A percentile compares a stretch with the other conserved stretches of the same genome.
phyloP scores from a whole-genome alignment of 1,284 basidiomycete genomes.

The Ustilago trichophora region DNA sequence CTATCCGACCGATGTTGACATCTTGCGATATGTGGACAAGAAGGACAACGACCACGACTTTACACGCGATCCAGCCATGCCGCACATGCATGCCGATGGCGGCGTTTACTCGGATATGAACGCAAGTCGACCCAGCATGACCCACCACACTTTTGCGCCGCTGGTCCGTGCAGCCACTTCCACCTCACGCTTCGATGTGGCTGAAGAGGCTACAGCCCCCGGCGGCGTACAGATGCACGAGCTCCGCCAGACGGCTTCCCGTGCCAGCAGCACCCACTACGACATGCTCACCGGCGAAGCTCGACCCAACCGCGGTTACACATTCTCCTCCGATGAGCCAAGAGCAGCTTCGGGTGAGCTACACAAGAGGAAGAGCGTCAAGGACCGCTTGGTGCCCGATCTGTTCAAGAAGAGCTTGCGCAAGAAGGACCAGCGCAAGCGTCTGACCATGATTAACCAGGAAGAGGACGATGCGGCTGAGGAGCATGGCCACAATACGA shows the following conservation, averaged over 20 bases:
- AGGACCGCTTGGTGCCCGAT: slow-evolving; percentile 34
- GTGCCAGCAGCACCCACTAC: slow-evolving; percentile 65
- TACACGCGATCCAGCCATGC: slow-evolving; percentile 66
- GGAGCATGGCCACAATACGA: neutral
- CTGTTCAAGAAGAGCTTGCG: slow-evolving; percentile 31
- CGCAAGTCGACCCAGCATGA: slow-evolving; percentile 32
- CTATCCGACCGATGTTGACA: slow-evolving; percentile 84
- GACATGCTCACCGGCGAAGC: slow-evolving; percentile 66
- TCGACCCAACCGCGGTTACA: slow-evolving; percentile 60
- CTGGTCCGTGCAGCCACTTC: slow-evolving; percentile 34
- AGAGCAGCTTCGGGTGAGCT: neutral
- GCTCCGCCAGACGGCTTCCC: slow-evolving; percentile 51
- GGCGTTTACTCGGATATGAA: slow-evolving; percentile 16
- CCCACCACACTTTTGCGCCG: slow-evolving; percentile 32
- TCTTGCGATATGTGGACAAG: slow-evolving; percentile 68
- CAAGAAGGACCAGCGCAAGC: slow-evolving; percentile 33
- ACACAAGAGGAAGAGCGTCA: slow-evolving; percentile 41
- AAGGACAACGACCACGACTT: slow-evolving; percentile 67
- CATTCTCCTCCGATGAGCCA: slow-evolving; percentile 63
- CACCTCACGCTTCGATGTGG: slow-evolving; percentile 8
- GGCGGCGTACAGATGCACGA: slow-evolving; percentile 51
- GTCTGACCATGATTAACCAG: slow-evolving; percentile 44
- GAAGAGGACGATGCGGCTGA: slow-evolving; percentile 35
- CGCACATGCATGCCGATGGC: slow-evolving; percentile 32
- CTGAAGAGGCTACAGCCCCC: neutral